Evolutionary conservation across 495 filamentous ascomycete species (phyloP).

Genomic region (Neurospora sp.): DNA sequence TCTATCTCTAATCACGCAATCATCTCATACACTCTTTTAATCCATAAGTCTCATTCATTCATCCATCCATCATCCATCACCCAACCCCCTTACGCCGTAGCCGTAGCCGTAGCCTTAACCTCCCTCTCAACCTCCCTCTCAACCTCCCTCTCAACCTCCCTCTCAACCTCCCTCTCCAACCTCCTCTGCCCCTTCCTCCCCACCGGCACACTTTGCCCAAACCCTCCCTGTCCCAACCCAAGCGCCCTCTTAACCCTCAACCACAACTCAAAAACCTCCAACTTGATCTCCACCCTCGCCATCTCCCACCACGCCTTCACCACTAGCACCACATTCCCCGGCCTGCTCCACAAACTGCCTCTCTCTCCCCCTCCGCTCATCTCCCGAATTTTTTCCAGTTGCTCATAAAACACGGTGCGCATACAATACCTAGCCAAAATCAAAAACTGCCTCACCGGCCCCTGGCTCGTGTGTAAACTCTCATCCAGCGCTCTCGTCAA

Average conservation of each 20-base stretch:
- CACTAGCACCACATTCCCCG: slow-evolving; percentile 33
- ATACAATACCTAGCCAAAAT: slow-evolving; percentile 92
- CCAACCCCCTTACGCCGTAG: not conserved
- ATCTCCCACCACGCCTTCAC: slow-evolving; percentile 41
- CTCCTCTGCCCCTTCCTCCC: not conserved
- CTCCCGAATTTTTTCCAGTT: slow-evolving; percentile 56
- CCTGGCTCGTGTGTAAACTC: slow-evolving; percentile 79
- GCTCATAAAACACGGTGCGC: slow-evolving; percentile 77
- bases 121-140: not conserved
- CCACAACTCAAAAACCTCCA: slow-evolving; percentile 50
- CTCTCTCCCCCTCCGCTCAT: not conserved
- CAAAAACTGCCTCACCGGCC: slow-evolving; percentile 79
- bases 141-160: not conserved
- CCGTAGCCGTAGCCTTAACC: not conserved
- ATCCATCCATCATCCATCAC: not conserved
- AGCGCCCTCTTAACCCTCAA: slow-evolving; percentile 41
- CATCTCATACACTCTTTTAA: too few relatives aligned
- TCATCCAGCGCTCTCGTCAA: slow-evolving; percentile 91
- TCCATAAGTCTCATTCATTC: too few relatives aligned
- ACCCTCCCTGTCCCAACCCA: slow-evolving; percentile 10
- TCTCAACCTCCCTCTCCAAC: not conserved
- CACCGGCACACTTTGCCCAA: not conserved
- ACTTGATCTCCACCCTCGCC: slow-evolving; percentile 41
- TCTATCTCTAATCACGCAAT: not conserved
- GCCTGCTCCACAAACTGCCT: slow-evolving; percentile 36